These are phyloP conservation scores for Phylloporus arenicola DNA, from an alignment of 768 basidiomycete genomes.

Conservation along the genomic window DNA sequence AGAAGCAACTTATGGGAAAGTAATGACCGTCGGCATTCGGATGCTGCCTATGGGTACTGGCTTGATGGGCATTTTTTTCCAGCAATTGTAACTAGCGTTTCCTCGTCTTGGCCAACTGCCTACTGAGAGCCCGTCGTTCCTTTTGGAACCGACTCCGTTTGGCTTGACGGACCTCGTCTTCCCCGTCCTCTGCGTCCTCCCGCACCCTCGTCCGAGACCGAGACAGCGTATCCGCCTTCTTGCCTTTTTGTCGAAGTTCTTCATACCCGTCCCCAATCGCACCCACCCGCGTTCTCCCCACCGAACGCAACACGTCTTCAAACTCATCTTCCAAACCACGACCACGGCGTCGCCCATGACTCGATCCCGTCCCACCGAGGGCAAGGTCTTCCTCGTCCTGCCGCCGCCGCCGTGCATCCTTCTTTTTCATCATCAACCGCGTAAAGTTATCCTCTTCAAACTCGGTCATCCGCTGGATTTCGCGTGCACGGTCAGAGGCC, in stretches of 20 bases:
- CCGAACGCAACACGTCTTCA: conserved; percentile 65
- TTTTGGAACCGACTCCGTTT: conserved; percentile 42
- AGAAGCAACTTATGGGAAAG: no score
- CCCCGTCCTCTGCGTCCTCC: conserved; percentile 22
- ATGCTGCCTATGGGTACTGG: no score
- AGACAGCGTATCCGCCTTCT: conserved; percentile 55
- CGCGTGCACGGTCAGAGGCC: conserved; percentile 61
- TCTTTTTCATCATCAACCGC: conserved; percentile 85
- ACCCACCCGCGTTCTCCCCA: conserved; percentile 40
- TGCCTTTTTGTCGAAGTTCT: conserved; percentile 63
- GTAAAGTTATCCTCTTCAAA: conserved; percentile 97
- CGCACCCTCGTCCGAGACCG: conserved; percentile 45
- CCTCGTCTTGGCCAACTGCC: conserved; percentile 17
- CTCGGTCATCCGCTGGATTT: conserved; percentile 73
- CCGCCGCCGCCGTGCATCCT: conserved; percentile 62
- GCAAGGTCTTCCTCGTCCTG: conserved; percentile 87
- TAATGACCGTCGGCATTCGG: no score
- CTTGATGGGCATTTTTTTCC: no score
- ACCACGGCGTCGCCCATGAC: conserved; percentile 50
- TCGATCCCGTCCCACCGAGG: conserved; percentile 65
- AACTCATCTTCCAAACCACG: conserved; percentile 84
- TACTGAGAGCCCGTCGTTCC: conserved; percentile 36
- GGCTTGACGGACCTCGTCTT: conserved; percentile 26
- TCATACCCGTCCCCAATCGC: conserved; percentile 73
- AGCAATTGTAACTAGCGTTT: conserved; percentile 17